Base-by-base conservation (phyloP, 305 asterid genomes). In the Rubia peregrina region DNA sequence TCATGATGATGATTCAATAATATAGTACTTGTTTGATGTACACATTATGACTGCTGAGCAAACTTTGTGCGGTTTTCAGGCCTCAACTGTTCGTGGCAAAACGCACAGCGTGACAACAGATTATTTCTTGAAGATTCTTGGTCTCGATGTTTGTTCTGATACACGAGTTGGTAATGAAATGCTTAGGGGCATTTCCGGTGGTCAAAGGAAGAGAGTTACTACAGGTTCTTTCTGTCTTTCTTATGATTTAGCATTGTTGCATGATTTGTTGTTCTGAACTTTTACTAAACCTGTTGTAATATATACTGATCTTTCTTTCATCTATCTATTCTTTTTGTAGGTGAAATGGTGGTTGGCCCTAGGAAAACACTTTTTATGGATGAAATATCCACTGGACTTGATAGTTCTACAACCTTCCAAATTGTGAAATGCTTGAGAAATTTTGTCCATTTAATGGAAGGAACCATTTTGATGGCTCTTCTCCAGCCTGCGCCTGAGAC, bases 401-500 rank as follows among this genome's bases (percentile, higher is more conserved):
- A 92, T 82, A 92, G 96, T 84, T 88, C 96, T 33, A 90, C 96
- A 4, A 92, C 96, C 12, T 92, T 78, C 85, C 98, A 92, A 75
- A 90, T 92, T 17, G 96, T 92, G 60, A 90, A 90, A 70, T 92
- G 98, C 77, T 51, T 86, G 73, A 82, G 86, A 75, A 90, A 92
- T 75, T 92, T 90, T 78, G 96, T 87, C 70, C 96, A 92, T 85
- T 62, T 85, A 43, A 90, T 92, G 96, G 96, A 90, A 51, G 96
- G 90, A 80, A 90, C 98, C 7, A 85, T 90, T 79, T 61, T 90
- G 65, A 87, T 92, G 94, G 95, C 96, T 74, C 95, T 92, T 70
- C 98, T 90, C 80, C 98, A 92, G 77, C 96, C 96, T 61, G 91
- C 98, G 63, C 98, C 96, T 2, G 98, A 92, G 84, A 92, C 96